Evolutionary conservation across 164 flowering plant species (phyloP).

Genomic region (Macadamia tetraphylla): DNA sequence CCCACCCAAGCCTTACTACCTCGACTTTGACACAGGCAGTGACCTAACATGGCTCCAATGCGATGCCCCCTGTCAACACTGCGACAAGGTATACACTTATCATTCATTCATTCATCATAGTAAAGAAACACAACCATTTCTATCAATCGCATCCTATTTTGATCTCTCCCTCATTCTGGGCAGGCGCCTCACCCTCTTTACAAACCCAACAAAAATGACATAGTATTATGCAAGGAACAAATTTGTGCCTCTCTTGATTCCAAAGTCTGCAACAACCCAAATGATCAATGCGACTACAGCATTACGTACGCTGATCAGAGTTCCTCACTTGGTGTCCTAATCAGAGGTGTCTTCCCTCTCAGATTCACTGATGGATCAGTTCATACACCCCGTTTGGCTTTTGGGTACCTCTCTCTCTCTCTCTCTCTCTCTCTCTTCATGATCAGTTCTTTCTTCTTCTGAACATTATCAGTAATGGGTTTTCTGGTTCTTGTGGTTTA

Average conservation of each 20-base stretch:
- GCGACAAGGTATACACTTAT: conserved; percentile 48
- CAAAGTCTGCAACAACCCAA: conserved; percentile 42
- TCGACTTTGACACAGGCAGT: conserved; percentile 92
- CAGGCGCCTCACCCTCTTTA: conserved; percentile 83
- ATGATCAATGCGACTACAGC: conserved; percentile 78
- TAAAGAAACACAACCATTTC: not conserved
- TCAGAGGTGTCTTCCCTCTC: conserved; percentile 50
- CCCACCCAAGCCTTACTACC: conserved; percentile 74
- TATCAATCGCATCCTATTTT: no score
- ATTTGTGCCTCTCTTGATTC: conserved; percentile 52
- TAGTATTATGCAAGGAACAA: conserved; percentile 59
- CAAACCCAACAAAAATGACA: conserved; percentile 46
- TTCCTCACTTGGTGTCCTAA: conserved; percentile 78
- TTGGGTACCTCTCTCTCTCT: conserved; percentile 41
- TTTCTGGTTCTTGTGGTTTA: conserved; percentile 4
- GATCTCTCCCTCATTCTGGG: conserved; percentile 2
- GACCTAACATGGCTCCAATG: conserved; percentile 97
- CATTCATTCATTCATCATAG: no score
- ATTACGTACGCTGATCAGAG: conserved; percentile 87
- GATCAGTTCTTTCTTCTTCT: no score
- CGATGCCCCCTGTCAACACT: conserved; percentile 76
- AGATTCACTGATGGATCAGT: conserved; percentile 44
- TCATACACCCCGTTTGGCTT: conserved; percentile 41
- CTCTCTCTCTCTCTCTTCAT: no score
- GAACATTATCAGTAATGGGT: not conserved